Percentiles rank a stretch among this genome's conserved stretches.
phyloP scores from a whole-genome alignment of 139 green algal genomes.

The Coelastrella sp. region DNA sequence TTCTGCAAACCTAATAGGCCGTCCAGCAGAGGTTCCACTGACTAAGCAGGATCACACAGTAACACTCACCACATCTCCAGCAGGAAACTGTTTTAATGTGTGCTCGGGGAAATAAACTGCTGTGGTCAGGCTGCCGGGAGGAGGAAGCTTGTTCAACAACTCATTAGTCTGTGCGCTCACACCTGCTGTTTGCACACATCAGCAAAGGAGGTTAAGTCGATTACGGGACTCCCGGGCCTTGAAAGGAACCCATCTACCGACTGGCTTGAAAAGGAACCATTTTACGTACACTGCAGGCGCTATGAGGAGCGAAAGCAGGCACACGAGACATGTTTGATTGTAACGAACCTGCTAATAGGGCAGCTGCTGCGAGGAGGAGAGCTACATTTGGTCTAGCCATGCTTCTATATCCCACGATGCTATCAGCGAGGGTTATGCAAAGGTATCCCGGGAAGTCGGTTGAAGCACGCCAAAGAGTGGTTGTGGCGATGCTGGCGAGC shows the following conservation, averaged over 20 bases:
- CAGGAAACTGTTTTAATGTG: slow-evolving; percentile 53
- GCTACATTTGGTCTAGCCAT: slow-evolving; percentile 16
- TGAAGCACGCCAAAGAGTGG: slow-evolving; percentile 9
- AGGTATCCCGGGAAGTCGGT: slow-evolving; percentile 1
- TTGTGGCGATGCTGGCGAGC: background rate
- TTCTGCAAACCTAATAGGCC: background rate
- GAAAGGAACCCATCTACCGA: no score
- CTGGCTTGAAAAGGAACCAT: no score
- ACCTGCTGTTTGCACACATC: background rate
- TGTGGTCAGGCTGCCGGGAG: slow-evolving; percentile 24
- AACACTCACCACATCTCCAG: slow-evolving; percentile 44
- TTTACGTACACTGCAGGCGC: background rate
- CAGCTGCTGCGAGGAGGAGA: slow-evolving; percentile 16
- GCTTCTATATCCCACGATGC: background rate
- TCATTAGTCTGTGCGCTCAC: slow-evolving; percentile 20
- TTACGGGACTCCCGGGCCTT: background rate
- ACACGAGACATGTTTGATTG: background rate
- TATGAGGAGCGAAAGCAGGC: background rate
- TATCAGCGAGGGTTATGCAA: background rate
- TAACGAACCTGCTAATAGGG: slow-evolving; percentile 28
- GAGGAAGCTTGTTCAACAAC: slow-evolving; percentile 29
- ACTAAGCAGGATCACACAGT: background rate
- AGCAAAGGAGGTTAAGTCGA: background rate
- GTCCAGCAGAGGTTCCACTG: no score
- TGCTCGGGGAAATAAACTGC: slow-evolving; percentile 56